Percentiles rank a stretch among this genome's conserved stretches.
Evolutionary conservation across 2,329 filamentous ascomycete genomes (phyloP).

Genomic region (Colletotrichum sp.): DNA sequence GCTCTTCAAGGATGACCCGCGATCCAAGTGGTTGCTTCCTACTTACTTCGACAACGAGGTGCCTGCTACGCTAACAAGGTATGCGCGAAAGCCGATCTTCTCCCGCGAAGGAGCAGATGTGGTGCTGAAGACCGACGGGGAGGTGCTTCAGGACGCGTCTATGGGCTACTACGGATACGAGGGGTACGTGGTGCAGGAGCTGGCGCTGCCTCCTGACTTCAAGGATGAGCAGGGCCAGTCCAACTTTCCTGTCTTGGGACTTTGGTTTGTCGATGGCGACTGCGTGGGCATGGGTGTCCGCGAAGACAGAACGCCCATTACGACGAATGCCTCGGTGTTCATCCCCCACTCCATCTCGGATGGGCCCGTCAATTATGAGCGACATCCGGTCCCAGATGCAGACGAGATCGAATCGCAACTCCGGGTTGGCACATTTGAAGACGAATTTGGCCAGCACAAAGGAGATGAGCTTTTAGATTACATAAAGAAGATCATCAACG

Average conservation of each 20-base stretch:
- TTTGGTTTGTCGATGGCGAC: neutral
- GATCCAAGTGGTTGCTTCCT: neutral
- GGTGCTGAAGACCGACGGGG: neutral
- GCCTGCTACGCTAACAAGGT: neutral
- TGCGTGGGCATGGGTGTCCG: neutral
- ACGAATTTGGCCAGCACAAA: neutral
- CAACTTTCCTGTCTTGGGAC: neutral
- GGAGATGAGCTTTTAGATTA: neutral
- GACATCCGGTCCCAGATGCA: neutral
- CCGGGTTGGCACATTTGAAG: neutral
- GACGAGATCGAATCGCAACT: neutral
- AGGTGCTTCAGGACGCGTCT: neutral
- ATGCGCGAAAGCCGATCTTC: neutral
- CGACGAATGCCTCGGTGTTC: neutral
- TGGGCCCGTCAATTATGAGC: neutral
- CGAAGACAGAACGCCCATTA: neutral
- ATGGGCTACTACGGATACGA: neutral
- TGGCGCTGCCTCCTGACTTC: neutral
- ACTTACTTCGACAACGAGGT: neutral
- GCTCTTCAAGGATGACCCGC: neutral
- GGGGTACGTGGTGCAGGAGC: neutral
- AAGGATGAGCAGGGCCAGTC: neutral
- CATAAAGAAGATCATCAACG: neutral
- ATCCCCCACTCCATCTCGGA: neutral
- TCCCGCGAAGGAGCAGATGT: neutral